A percentile compares a stretch with the other conserved stretches of the same genome.
These are phyloP conservation scores for Neocucurbitaria cava DNA, from an alignment of 2,329 filamentous ascomycete species.

Conservation along the genomic window DNA sequence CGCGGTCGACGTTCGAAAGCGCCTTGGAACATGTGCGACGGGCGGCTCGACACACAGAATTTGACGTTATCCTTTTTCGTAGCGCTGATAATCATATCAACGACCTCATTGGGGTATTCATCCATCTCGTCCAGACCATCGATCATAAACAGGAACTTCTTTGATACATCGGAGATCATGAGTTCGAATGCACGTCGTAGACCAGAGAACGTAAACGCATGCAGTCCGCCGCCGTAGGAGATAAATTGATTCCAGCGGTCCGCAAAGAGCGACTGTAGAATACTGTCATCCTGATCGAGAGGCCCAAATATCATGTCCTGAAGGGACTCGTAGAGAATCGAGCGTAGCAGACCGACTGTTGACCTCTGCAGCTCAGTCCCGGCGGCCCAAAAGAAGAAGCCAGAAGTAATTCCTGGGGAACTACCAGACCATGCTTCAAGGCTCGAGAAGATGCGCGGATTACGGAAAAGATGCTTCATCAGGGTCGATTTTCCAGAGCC, in stretches of 20 bases:
- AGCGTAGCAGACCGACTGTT: slow-evolving; percentile 27
- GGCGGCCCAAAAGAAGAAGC: slow-evolving; percentile 56
- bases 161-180: slow-evolving; percentile 34
- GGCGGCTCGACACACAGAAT: slow-evolving; percentile 38
- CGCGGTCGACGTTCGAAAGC: slow-evolving; percentile 32
- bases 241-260: slow-evolving; percentile 40
- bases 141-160: slow-evolving; percentile 43
- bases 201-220: slow-evolving; percentile 27
- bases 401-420: slow-evolving; percentile 41
- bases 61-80: slow-evolving; percentile 40
- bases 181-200: slow-evolving; percentile 33
- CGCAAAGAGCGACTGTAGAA: slow-evolving; percentile 33
- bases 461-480: slow-evolving; percentile 49
- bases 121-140: slow-evolving; percentile 43
- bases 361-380: slow-evolving; percentile 40
- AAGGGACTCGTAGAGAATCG: slow-evolving; percentile 39
- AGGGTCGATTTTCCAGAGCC: slow-evolving; percentile 58
- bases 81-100: slow-evolving; percentile 25
- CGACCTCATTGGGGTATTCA: slow-evolving; percentile 24
- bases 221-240: slow-evolving; percentile 36
- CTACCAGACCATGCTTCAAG: slow-evolving; percentile 40
- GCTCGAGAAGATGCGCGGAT: slow-evolving; percentile 29
- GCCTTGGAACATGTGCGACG: slow-evolving; percentile 24
- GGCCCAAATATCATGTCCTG: slow-evolving; percentile 44
- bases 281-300: slow-evolving; percentile 29